These are phyloP conservation scores for Cladorrhinum sp. DNA, from an alignment of 2,329 filamentous ascomycete species.

Conservation along the genomic window DNA sequence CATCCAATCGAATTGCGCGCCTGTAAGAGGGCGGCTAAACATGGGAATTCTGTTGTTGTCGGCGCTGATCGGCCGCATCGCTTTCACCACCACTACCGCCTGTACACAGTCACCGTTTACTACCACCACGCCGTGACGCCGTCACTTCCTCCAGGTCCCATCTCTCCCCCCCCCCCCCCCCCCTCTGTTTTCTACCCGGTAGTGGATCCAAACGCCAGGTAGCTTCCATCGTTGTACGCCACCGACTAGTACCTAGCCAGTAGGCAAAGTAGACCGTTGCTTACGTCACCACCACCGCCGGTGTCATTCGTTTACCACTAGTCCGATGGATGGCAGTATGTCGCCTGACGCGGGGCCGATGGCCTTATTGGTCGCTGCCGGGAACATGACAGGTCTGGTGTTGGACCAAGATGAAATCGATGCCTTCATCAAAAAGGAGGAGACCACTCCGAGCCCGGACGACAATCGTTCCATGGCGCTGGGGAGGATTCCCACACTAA, in stretches of 20 bases:
- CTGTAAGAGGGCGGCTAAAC: background rate
- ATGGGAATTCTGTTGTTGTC: background rate
- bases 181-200: background rate
- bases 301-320: background rate
- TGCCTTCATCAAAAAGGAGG: conserved; percentile 18
- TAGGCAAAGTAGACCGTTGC: background rate
- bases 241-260: background rate
- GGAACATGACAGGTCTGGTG: conserved; percentile 18
- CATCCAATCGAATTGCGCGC: background rate
- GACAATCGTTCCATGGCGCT: background rate
- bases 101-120: background rate
- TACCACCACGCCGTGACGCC: background rate
- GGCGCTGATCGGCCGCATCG: conserved; percentile 1
- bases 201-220: background rate
- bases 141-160: background rate
- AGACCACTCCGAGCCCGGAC: conserved; percentile 13
- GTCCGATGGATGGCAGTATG: conserved; percentile 9
- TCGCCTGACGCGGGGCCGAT: conserved; percentile 10
- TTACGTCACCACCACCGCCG: background rate
- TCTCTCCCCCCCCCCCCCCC: background rate
- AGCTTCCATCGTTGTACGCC: background rate
- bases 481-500: conserved; percentile 5
- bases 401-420: conserved; percentile 14
- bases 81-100: background rate
- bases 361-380: conserved; percentile 18